Conservation (phyloP, 345 rosid species). For the Lepidium aucheri region DNA sequence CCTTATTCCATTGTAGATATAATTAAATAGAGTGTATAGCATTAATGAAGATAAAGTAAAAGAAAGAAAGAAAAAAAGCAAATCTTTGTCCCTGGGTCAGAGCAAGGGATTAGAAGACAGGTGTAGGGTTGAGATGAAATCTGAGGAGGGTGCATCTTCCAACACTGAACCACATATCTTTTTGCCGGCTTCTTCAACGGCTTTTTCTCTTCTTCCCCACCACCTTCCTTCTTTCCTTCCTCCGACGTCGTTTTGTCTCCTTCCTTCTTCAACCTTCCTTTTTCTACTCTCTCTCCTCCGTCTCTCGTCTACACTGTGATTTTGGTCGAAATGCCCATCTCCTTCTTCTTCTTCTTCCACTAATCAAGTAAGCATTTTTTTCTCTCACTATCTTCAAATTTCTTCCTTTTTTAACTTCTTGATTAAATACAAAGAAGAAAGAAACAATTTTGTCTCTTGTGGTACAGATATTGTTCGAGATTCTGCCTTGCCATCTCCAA, state of each 20-base stretch:
- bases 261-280: neutral
- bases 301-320: conserved; percentile 15
- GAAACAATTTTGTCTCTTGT: neutral
- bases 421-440: no score
- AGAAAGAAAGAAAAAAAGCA: neutral
- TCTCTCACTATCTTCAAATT: neutral
- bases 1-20: neutral
- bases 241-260: conserved; percentile 33
- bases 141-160: conserved; percentile 23
- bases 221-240: neutral
- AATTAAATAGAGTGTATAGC: no score
- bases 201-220: conserved; percentile 18
- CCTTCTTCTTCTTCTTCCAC: neutral
- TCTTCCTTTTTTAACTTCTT: neutral
- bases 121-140: conserved; percentile 28
- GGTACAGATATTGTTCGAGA: conserved; percentile 5
- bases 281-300: neutral
- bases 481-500: conserved; percentile 15
- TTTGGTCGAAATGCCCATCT: conserved; percentile 9
- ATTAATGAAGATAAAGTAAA: no score
- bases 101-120: conserved; percentile 14
- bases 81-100: conserved; percentile 29
- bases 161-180: conserved; percentile 32
- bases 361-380: neutral
- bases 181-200: conserved; percentile 36